Percentiles rank a stretch among this genome's conserved stretches.
These are phyloP conservation scores for Chrysoporthe cubensis DNA, from an alignment of 2,329 filamentous ascomycete species.

Conservation along the genomic window DNA sequence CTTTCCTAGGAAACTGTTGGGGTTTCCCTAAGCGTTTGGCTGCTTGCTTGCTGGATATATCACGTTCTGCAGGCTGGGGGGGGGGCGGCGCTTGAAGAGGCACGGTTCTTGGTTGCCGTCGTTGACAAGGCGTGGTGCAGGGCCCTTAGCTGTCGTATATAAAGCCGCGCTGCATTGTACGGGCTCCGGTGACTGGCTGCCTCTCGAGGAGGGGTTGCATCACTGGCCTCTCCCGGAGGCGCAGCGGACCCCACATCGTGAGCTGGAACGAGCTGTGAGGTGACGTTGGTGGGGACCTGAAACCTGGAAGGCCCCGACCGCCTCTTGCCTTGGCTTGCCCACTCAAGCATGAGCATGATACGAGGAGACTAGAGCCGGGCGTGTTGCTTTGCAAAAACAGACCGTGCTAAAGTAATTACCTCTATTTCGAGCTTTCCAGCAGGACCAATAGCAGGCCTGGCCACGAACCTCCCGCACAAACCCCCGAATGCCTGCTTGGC, in stretches of 20 bases:
- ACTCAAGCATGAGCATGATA: background rate
- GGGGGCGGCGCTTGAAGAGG: background rate
- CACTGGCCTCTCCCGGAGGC: constrained; percentile 2
- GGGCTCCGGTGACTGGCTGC: constrained; percentile 17
- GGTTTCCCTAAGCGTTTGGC: too few species aligned
- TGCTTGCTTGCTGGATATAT: background rate
- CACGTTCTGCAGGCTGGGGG: background rate
- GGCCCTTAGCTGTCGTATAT: background rate
- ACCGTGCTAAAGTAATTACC: background rate
- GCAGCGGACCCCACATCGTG: constrained; percentile 2
- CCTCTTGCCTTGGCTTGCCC: background rate
- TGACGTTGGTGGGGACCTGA: constrained; percentile 15
- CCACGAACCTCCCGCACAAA: background rate
- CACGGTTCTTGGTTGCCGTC: background rate
- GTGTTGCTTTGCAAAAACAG: background rate
- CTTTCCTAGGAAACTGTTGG: background rate
- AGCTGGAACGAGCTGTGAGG: constrained; percentile 11
- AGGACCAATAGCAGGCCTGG: background rate
- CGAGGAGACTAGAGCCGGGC: background rate
- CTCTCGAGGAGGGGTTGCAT: background rate
- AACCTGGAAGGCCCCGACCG: constrained; percentile 12
- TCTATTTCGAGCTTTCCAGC: background rate
- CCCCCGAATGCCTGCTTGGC: background rate
- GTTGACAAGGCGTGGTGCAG: background rate
- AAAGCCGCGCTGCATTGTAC: background rate